Conservation (phyloP, 352 stramenopile species). For the Phytophthora foliorum region DNA sequence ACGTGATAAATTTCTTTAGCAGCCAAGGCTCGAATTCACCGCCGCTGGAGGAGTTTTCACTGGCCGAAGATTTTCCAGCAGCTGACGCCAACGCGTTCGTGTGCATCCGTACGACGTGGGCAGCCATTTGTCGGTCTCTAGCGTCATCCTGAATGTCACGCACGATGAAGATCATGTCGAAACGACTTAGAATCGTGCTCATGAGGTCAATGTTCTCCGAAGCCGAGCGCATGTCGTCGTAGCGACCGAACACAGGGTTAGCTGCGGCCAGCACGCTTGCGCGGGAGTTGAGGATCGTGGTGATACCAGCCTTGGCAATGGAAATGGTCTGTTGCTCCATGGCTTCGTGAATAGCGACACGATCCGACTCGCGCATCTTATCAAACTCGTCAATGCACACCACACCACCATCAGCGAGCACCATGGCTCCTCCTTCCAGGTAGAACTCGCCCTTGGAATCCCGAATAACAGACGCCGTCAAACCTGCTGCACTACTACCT, state of each 20-base stretch:
- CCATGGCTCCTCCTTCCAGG: slow-evolving; percentile 98
- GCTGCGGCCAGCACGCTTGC: slow-evolving; percentile 95
- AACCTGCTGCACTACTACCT: slow-evolving; percentile 96
- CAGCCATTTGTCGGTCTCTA: slow-evolving; percentile 96
- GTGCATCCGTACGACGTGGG: slow-evolving; percentile 99
- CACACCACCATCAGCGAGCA: slow-evolving; percentile 98
- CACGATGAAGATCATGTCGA: slow-evolving; percentile 99
- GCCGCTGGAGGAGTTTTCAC: slow-evolving; percentile 29
- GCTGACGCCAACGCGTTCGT: slow-evolving; percentile 83
- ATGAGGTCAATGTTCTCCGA: slow-evolving; percentile 99
- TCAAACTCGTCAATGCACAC: slow-evolving; percentile 99
- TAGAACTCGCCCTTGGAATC: slow-evolving; percentile 98
- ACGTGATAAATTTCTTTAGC: slow-evolving; percentile 99
- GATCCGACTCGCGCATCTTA: slow-evolving; percentile 95
- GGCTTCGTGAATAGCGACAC: slow-evolving; percentile 99
- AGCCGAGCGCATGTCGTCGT: slow-evolving; percentile 98
- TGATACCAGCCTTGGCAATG: slow-evolving; percentile 99
- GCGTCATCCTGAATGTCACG: slow-evolving; percentile 98
- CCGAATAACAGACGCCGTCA: slow-evolving; percentile 97
- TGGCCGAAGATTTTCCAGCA: slow-evolving; percentile 29
- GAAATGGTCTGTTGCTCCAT: slow-evolving; percentile 99
- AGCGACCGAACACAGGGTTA: slow-evolving; percentile 98
- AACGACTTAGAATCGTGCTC: slow-evolving; percentile 98
- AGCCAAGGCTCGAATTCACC: slow-evolving; percentile 88
- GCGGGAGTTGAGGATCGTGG: slow-evolving; percentile 97